Conservation (phyloP, 768 basidiomycete species). For the Lactifluus volemus region DNA sequence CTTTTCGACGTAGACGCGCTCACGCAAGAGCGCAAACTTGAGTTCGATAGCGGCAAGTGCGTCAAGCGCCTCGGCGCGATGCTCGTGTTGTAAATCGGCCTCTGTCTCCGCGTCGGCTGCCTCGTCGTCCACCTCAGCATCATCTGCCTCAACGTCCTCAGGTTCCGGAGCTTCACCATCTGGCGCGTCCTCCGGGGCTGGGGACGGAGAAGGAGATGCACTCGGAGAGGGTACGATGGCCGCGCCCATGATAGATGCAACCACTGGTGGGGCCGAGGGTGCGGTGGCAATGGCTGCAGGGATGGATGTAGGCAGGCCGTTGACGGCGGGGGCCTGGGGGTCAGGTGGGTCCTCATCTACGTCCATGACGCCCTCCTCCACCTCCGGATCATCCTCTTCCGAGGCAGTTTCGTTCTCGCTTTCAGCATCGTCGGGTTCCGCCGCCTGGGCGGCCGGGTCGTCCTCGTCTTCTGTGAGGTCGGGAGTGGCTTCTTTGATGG, state of each 20-base stretch:
- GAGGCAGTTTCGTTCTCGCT: conserved; percentile 20
- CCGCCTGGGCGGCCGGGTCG: conserved; percentile 25
- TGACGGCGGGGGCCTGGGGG: conserved; percentile 5
- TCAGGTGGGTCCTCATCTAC: conserved; percentile 26
- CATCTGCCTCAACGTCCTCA: conserved; percentile 23
- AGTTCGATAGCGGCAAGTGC: conserved; percentile 85
- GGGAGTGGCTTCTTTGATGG: conserved; percentile 22
- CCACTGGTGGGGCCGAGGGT: background rate
- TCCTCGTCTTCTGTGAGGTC: conserved; percentile 30
- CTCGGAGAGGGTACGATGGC: conserved; percentile 3
- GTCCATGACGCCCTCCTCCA: conserved; percentile 23
- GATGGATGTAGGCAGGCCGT: conserved; percentile 11
- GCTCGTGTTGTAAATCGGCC: conserved; percentile 68
- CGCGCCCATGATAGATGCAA: conserved; percentile 12
- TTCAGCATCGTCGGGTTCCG: conserved; percentile 19
- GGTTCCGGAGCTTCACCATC: conserved; percentile 20
- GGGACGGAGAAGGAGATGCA: conserved; percentile 13
- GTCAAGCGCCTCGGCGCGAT: conserved; percentile 82
- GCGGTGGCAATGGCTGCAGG: conserved; percentile 20
- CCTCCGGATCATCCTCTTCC: conserved; percentile 23
- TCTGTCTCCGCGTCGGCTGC: conserved; percentile 37
- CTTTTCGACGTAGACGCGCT: conserved; percentile 86
- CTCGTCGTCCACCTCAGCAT: conserved; percentile 22
- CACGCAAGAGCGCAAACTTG: conserved; percentile 81
- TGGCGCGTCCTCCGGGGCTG: conserved; percentile 16